Evolutionary conservation across 2,329 filamentous ascomycete species (phyloP).

Genomic region (Colletotrichum destructivum): DNA sequence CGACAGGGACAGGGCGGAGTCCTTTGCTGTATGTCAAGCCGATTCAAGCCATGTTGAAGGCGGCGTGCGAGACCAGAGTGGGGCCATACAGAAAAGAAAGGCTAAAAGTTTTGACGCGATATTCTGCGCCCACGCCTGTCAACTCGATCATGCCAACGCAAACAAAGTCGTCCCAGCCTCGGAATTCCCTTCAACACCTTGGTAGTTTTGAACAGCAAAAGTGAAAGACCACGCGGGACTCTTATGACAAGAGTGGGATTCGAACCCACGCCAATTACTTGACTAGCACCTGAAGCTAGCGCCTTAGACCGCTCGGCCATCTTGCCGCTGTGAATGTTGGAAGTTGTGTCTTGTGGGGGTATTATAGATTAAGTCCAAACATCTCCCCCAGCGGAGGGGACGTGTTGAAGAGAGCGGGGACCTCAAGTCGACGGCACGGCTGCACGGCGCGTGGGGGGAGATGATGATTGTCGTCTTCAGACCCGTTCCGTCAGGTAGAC

Average conservation of each 20-base stretch:
- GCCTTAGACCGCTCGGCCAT: constrained; percentile 43
- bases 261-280: constrained; percentile 41
- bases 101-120: background rate
- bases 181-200: background rate
- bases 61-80: too few species aligned
- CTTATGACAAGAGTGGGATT: constrained; percentile 39
- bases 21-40: background rate
- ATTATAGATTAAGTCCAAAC: background rate
- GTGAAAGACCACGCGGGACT: rapidly evolving
- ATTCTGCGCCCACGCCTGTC: too few species aligned
- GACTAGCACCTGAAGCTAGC: constrained; percentile 43
- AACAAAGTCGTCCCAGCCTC: too few species aligned
- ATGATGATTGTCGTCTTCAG: background rate
- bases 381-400: too few species aligned
- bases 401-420: background rate
- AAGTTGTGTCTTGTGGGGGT: rapidly evolving
- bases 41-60: too few species aligned
- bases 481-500: background rate
- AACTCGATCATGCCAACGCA: background rate
- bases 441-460: background rate
- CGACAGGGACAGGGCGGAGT: too few species aligned
- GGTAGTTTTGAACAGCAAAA: background rate
- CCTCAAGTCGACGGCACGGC: too few species aligned
- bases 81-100: too few species aligned
- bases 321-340: constrained; percentile 18